Percentiles rank a stretch among this genome's conserved stretches.
These are phyloP conservation scores for Phytopythium aichiense DNA, from an alignment of 352 stramenopile genomes.

Conservation along the genomic window DNA sequence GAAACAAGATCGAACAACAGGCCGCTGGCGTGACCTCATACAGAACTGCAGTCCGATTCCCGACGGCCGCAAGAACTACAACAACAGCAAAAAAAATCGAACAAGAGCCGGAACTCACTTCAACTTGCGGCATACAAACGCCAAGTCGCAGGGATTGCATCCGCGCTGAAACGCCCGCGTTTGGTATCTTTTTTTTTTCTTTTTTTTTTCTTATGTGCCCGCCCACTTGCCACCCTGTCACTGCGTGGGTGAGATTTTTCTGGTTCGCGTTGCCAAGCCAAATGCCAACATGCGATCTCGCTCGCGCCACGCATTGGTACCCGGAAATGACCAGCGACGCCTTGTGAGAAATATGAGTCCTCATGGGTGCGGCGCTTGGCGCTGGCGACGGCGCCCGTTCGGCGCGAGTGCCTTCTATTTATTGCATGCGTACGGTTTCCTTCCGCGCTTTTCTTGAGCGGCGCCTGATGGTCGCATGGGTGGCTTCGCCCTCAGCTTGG, in stretches of 20 bases:
- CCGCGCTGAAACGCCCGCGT: too few species aligned
- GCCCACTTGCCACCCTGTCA: too few species aligned
- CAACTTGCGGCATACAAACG: neutral
- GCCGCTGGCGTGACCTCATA: neutral
- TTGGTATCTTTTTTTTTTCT: neutral
- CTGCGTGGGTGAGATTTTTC: too few species aligned
- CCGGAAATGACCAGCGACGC: neutral
- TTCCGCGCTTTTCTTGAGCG: neutral
- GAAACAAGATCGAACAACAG: neutral
- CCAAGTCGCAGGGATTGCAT: neutral
- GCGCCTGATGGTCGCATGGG: neutral
- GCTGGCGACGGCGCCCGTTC: neutral
- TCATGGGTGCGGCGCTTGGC: neutral
- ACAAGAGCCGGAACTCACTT: neutral
- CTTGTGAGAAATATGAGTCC: too few species aligned
- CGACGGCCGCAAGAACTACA: too few species aligned
- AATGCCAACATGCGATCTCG: too few species aligned
- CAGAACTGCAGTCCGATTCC: neutral
- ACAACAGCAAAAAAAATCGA: neutral
- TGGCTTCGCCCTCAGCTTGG: neutral
- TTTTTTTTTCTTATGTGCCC: too few species aligned
- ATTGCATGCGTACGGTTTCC: neutral
- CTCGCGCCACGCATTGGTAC: too few species aligned
- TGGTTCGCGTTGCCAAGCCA: too few species aligned
- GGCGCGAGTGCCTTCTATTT: constrained; percentile 1